Conservation (phyloP, 2,329 filamentous ascomycete species). For the Dactylellina haptotyla region DNA sequence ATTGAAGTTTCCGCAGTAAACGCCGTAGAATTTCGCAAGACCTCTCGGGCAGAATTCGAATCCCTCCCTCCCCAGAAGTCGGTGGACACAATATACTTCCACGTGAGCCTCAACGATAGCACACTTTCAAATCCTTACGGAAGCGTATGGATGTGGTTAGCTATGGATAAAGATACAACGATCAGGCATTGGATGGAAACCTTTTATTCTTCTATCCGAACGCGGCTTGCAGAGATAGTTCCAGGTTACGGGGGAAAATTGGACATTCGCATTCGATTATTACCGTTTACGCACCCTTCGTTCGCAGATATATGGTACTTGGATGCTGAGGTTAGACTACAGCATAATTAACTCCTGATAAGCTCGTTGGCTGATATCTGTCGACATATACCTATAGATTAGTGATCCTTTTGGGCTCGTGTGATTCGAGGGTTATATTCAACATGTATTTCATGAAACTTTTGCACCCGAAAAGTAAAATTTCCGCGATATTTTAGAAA, state of each 20-base stretch:
- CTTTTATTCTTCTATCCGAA: too few relatives aligned
- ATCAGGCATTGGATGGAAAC: too few relatives aligned
- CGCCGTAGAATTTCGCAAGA: too few relatives aligned
- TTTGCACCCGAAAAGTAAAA: too few relatives aligned
- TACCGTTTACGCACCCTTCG: not conserved
- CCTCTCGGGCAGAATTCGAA: too few relatives aligned
- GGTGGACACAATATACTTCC: not conserved
- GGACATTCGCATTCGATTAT: not conserved
- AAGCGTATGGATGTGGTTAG: not conserved
- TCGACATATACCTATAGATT: too few relatives aligned
- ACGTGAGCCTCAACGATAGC: not conserved
- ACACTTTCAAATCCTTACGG: too few relatives aligned
- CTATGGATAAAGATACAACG: not conserved
- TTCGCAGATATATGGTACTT: not conserved
- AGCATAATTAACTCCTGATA: not conserved
- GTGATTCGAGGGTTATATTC: too few relatives aligned
- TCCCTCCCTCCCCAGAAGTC: too few relatives aligned
- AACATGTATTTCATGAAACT: too few relatives aligned
- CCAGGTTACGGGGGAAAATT: not conserved
- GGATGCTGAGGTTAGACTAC: not conserved
- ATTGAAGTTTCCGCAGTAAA: not conserved
- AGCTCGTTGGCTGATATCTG: not conserved
- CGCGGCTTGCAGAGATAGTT: not conserved
- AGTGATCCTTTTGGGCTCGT: too few relatives aligned
- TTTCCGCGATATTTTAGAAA: too few relatives aligned